Conservation (phyloP, 352 stramenopile species). For the Globisporangium echinulatum region DNA sequence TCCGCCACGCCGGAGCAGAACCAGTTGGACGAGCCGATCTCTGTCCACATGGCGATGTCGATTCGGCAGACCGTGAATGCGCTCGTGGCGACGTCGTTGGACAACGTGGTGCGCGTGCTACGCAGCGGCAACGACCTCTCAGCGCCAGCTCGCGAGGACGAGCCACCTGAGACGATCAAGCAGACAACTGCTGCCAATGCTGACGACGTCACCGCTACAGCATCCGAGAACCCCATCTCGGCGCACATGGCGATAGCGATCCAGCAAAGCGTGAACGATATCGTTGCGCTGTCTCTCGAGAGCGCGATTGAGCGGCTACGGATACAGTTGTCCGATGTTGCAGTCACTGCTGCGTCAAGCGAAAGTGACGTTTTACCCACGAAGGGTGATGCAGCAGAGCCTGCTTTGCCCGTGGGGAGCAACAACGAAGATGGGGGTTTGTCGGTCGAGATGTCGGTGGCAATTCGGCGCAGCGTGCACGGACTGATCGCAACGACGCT, state of each 20-base stretch:
- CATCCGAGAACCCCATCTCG: constrained; percentile 11
- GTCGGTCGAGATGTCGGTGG: constrained; percentile 8
- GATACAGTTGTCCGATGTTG: too few species aligned
- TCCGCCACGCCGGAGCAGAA: neutral
- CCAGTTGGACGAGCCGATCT: constrained; percentile 2
- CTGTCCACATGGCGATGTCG: constrained; percentile 21
- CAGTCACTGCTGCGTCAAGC: too few species aligned
- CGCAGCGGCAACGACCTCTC: constrained; percentile 2
- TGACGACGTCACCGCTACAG: neutral
- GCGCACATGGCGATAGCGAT: constrained; percentile 35
- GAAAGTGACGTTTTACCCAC: too few species aligned
- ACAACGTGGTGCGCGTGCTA: constrained; percentile 21
- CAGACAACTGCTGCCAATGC: neutral
- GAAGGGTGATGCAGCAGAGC: too few species aligned
- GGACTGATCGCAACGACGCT: constrained; percentile 8
- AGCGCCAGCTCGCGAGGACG: neutral
- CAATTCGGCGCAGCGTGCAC: constrained; percentile 9
- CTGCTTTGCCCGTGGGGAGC: too few species aligned
- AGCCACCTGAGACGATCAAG: neutral
- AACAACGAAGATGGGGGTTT: constrained; percentile 1
- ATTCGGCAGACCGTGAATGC: constrained; percentile 33
- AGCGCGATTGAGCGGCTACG: constrained; percentile 16
- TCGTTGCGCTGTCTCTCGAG: constrained; percentile 31
- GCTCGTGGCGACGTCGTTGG: constrained; percentile 30
- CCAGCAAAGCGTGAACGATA: constrained; percentile 24